Evolutionary conservation across 257 asterid genomes (phyloP), one percentile per base, ranked within the genome.

Genomic region (Solanum sejunctum): DNA sequence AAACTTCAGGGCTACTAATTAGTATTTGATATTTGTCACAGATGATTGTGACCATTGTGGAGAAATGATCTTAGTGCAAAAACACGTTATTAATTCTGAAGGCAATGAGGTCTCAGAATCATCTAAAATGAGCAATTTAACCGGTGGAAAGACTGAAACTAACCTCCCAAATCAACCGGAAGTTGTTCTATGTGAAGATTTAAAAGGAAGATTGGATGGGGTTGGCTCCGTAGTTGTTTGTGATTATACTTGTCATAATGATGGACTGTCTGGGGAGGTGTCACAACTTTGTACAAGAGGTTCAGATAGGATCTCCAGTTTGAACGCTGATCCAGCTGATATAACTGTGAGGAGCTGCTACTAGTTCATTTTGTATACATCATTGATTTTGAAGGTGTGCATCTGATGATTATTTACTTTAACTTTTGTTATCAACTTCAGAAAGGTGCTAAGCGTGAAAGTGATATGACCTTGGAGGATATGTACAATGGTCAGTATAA

Each of bases 401-500:
- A 67, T 82, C 69, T 88, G 67, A 41, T 73, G 57, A 81, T 84
- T 70, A 11, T 83, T 67, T 36, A 21, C 21, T 72, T 9, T 86
- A 69, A 32, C 71, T 72, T 32, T 32, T 84, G 66, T 61, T 80
- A 77, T 86, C 79, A 83, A 84, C 84, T 89, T 88, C 95, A 95
- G 97, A 91, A 82, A 84, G 90, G 85, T 32, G 93, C 82, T 23
- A 87, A 91, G 86, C 85, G 87, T 87, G 87, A 85, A 88, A 84
- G 72, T 81, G 98, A 92, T 55, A 89, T 91, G 92, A 87, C 93
- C 86, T 85, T 94, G 56, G 97, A 95, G 85, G 98, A 95, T 72
- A 88, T 94, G 93, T 97, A 92, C 88, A 89, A 85, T 88, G 86
- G 72, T 73, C 90, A 80, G n/a, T 93, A 88, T 75, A 94, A 85